These are phyloP conservation scores for Sporothrix luriei DNA, from an alignment of 2,329 filamentous ascomycete genomes.

Conservation along the genomic window DNA sequence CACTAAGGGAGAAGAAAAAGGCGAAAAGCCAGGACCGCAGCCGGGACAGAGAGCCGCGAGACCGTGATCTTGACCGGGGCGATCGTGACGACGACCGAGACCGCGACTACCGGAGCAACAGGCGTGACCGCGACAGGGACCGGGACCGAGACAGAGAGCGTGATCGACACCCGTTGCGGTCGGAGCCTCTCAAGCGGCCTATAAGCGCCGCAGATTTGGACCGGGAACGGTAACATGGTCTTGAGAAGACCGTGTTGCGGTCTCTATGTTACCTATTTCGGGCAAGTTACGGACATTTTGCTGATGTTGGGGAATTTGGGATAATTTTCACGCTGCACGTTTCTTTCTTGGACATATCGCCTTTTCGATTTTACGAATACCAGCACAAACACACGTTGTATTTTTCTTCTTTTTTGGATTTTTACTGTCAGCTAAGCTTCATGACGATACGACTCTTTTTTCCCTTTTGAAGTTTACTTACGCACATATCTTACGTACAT, in stretches of 20 bases:
- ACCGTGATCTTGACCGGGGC: conserved; percentile 24
- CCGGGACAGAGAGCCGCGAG: conserved; percentile 38
- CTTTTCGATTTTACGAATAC: conserved; percentile 6
- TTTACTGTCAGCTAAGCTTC: background rate
- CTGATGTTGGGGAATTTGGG: background rate
- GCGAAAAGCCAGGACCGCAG: conserved; percentile 32
- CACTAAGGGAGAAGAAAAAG: conserved; percentile 42
- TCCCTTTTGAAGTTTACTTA: background rate
- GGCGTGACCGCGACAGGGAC: conserved; percentile 37
- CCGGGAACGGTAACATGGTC: conserved; percentile 43
- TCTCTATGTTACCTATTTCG: background rate
- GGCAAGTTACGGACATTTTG: background rate
- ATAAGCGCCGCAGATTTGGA: conserved; percentile 57
- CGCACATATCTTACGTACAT: background rate
- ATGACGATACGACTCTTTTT: background rate
- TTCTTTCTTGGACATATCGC: background rate
- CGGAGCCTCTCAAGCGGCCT: conserved; percentile 49
- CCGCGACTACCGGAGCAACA: conserved; percentile 27
- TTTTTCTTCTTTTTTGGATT: background rate
- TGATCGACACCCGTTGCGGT: conserved; percentile 46
- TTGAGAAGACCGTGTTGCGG: background rate
- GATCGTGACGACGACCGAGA: conserved; percentile 27
- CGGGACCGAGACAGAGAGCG: conserved; percentile 39
- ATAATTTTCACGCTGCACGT: background rate
- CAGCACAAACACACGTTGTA: conserved; percentile 10